Evolutionary conservation across 768 basidiomycete genomes (phyloP).

Genomic region (Mycena maculata): DNA sequence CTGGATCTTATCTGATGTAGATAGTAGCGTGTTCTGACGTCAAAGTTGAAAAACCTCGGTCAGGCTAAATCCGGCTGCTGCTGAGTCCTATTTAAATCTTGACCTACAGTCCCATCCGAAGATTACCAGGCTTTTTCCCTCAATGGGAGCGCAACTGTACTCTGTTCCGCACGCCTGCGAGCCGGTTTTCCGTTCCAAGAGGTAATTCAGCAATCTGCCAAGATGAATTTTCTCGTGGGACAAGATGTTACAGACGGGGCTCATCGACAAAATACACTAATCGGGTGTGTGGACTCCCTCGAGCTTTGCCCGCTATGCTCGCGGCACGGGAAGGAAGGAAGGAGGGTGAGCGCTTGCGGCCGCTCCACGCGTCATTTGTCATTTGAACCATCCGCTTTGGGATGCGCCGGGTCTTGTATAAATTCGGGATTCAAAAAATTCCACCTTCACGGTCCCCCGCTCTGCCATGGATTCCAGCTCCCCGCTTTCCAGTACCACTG

Average conservation of each 20-base stretch:
- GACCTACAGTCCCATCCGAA: constrained; percentile 6
- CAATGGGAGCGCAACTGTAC: not conserved
- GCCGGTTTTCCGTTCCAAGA: not conserved
- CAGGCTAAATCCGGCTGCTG: not conserved
- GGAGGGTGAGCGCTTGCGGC: not conserved
- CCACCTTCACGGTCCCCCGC: not conserved
- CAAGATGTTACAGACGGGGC: not conserved
- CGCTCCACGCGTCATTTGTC: not conserved
- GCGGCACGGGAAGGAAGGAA: no score
- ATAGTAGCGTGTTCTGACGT: not conserved
- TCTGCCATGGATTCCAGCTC: constrained; percentile 20
- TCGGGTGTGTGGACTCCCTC: constrained; percentile 28
- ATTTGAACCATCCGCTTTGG: constrained; percentile 1
- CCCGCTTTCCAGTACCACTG: not conserved
- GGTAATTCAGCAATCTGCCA: no score
- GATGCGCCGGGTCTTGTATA: constrained; percentile 8
- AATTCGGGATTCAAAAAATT: constrained; percentile 1
- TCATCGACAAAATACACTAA: constrained; percentile 13
- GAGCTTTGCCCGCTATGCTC: constrained; percentile 24
- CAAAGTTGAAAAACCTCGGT: constrained; percentile 22
- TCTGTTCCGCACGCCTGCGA: not conserved
- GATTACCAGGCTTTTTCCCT: constrained; percentile 29
- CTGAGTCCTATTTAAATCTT: constrained; percentile 1
- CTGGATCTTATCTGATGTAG: constrained; percentile 20
- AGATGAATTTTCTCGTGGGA: no score